These are phyloP conservation scores for Passiflora organensis DNA, from an alignment of 345 rosid species.

Conservation along the genomic window DNA sequence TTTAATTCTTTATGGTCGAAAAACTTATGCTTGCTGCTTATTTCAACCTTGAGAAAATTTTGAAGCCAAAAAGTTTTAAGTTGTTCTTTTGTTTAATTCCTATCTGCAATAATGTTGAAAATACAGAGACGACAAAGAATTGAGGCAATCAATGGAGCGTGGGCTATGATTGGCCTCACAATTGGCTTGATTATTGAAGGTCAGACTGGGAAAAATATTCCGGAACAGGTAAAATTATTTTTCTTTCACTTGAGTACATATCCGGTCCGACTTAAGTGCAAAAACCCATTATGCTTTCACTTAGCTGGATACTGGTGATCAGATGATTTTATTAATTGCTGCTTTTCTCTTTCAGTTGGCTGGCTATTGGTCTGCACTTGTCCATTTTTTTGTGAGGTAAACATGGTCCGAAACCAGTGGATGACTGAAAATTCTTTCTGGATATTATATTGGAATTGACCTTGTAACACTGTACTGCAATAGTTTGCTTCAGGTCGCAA, in stretches of 20 bases:
- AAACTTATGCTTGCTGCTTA: neutral
- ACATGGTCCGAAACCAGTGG: neutral
- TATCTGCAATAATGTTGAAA: slow-evolving; percentile 4
- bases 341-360: slow-evolving; percentile 47
- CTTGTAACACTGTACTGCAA: neutral
- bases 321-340: slow-evolving; percentile 3
- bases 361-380: slow-evolving; percentile 56
- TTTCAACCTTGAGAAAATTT: too few species aligned
- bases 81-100: neutral
- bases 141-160: slow-evolving; percentile 90
- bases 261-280: neutral
- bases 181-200: slow-evolving; percentile 79
- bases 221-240: slow-evolving; percentile 52
- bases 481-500: neutral
- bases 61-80: too few species aligned
- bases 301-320: neutral
- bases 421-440: neutral
- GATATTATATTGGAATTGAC: slow-evolving; percentile 2
- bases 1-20: neutral
- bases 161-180: slow-evolving; percentile 89
- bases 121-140: slow-evolving; percentile 64
- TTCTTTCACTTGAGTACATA: neutral
- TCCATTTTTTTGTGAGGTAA: slow-evolving; percentile 35
- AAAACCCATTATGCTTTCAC: neutral
- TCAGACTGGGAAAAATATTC: slow-evolving; percentile 61